Evolutionary conservation across 768 basidiomycete species (phyloP), one percentile per base, ranked within the genome.

Genomic region (Scleroderma bovista): DNA sequence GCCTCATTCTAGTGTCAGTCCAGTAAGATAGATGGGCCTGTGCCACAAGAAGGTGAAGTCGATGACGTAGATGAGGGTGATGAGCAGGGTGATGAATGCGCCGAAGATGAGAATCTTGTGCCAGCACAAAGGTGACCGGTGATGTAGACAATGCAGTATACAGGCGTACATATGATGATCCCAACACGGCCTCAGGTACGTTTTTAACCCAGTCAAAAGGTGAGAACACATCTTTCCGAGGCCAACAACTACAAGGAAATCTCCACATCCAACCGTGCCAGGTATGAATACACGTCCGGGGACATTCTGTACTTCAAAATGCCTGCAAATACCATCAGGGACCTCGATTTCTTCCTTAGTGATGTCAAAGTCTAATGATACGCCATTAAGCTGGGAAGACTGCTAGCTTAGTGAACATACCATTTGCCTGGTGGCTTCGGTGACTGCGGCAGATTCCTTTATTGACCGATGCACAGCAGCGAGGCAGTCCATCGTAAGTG

Each of bases 401-500:
- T 19, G 46, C 59, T 40, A 42, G 43, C 19, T 38, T 43, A 52
- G 55, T 31, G 12, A 32, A 73, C 80, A 50, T 52, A 90, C 88
- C 76, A 85, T 78, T 58, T 93, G 86, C 55, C 87, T 75, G 2
- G 81, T 84, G 34, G 80, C 78, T 60, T 95, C 93, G 12, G 85
- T 78, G 19, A 80, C 81, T 38, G 76, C 70, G 24, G 86, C 84
- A 11, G 73, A 70, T 66, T 12, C 10, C 15, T 95, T 95, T 50
- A 83, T 72, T 51, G 78, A 80, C 50, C 85, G 85, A 58, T 95
- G 88, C 15, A 94, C 79, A 13, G 78, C 82, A 44, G 88, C 86
- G 23, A 98, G 80, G 24, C 86, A 81, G 61, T 93, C 92, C 96
- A 98, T 99, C 19, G 91, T 87, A 34, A 93, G 78, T 31, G 88